Conservation (phyloP, 805 yeast species). For the Candida boleticola region DNA sequence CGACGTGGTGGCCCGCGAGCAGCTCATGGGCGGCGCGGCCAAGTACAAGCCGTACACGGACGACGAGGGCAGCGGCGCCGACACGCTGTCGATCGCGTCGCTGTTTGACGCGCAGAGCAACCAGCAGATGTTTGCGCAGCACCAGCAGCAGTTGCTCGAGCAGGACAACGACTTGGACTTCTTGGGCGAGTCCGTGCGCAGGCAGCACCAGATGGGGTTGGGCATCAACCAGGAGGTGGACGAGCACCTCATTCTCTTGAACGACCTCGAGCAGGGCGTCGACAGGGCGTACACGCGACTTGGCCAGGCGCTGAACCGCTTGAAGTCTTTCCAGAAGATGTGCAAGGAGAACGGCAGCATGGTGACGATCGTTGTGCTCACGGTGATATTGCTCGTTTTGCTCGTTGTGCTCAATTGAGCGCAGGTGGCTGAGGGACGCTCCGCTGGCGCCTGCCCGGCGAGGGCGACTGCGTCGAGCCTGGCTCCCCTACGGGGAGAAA, state of each 20-base stretch:
- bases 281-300: slow-evolving; percentile 31
- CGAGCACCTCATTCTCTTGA: slow-evolving; percentile 38
- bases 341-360: slow-evolving; percentile 43
- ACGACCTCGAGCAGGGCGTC: slow-evolving; percentile 42
- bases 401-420: slow-evolving; percentile 39
- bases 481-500: too few relatives aligned
- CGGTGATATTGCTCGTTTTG: slow-evolving; percentile 37
- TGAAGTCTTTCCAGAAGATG: slow-evolving; percentile 30
- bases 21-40: slow-evolving; percentile 31
- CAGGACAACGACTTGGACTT: slow-evolving; percentile 37
- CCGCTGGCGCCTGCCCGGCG: too few relatives aligned
- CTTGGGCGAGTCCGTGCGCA: slow-evolving; percentile 31
- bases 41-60: slow-evolving; percentile 37
- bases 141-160: slow-evolving; percentile 37
- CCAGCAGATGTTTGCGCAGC: slow-evolving; percentile 41
- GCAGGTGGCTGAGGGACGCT: too few relatives aligned
- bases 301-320: slow-evolving; percentile 28
- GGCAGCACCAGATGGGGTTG: slow-evolving; percentile 40
- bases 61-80: slow-evolving; percentile 15
- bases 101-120: slow-evolving; percentile 27
- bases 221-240: slow-evolving; percentile 39
- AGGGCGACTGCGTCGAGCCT: too few relatives aligned
- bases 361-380: slow-evolving; percentile 39
- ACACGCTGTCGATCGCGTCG: slow-evolving; percentile 12
- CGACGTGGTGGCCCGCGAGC: slow-evolving; percentile 14